These are phyloP conservation scores for Strobilomyces echinocephalus DNA, from an alignment of 768 basidiomycete species.

Conservation along the genomic window DNA sequence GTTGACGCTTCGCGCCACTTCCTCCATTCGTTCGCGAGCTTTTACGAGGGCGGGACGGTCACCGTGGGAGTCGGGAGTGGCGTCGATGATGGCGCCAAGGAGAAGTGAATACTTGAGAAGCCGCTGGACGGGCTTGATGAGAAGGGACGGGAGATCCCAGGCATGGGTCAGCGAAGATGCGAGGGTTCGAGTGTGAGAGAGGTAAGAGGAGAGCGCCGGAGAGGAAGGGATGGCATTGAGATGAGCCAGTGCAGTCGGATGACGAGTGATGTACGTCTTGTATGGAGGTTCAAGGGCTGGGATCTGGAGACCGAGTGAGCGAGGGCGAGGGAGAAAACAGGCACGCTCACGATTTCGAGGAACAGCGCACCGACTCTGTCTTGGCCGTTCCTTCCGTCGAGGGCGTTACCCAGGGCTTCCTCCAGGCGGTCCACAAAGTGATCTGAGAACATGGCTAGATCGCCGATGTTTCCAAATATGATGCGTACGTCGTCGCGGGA, in stretches of 20 bases:
- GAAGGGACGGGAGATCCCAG: constrained; percentile 88
- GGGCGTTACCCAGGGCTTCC: constrained; percentile 54
- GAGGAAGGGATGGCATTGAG: constrained; percentile 43
- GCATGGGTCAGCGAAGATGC: constrained; percentile 75
- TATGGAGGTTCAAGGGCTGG: constrained; percentile 68
- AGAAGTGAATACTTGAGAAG: constrained; percentile 92
- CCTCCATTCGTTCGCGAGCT: constrained; percentile 50
- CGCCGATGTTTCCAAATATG: constrained; percentile 73
- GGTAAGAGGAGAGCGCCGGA: constrained; percentile 54
- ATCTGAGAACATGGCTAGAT: constrained; percentile 71
- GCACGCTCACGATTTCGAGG: constrained; percentile 55
- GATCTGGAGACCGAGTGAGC: constrained; percentile 39
- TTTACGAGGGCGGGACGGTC: constrained; percentile 45
- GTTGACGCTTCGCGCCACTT: constrained; percentile 71
- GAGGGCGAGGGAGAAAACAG: neutral
- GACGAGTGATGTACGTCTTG: constrained; percentile 76
- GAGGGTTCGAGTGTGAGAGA: constrained; percentile 58
- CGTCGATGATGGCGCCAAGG: constrained; percentile 68
- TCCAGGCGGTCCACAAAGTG: constrained; percentile 61
- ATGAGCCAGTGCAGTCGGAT: constrained; percentile 69
- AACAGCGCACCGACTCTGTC: constrained; percentile 71
- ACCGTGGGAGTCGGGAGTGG: constrained; percentile 62
- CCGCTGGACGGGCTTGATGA: constrained; percentile 97
- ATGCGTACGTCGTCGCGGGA: constrained; percentile 61
- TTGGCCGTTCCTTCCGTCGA: constrained; percentile 63